These are phyloP conservation scores for Ogataea nakhonphanomensis DNA, from an alignment of 805 yeast genomes.

Conservation along the genomic window DNA sequence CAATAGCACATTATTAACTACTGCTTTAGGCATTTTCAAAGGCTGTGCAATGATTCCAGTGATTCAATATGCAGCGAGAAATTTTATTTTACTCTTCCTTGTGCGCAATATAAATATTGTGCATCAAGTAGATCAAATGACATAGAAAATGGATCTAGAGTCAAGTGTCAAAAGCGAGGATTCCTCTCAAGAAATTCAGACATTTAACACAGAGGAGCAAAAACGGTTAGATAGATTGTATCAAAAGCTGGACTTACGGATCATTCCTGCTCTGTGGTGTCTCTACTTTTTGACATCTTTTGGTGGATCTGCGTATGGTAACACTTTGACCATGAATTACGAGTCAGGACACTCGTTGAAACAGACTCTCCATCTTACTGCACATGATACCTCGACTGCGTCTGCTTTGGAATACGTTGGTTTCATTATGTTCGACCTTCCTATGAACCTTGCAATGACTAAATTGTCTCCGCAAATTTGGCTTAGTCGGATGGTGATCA, in stretches of 20 bases:
- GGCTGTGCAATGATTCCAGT: constrained; percentile 8
- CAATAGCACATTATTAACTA: background rate
- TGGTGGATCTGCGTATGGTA: constrained; percentile 74
- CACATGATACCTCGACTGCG: constrained; percentile 66
- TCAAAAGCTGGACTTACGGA: constrained; percentile 61
- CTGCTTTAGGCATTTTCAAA: background rate
- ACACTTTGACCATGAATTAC: constrained; percentile 74
- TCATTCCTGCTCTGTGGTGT: constrained; percentile 81
- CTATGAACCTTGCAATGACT: constrained; percentile 87
- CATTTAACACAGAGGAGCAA: background rate
- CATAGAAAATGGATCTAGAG: constrained; percentile 2
- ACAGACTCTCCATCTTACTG: constrained; percentile 46
- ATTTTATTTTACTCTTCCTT: background rate
- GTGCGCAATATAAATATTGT: background rate
- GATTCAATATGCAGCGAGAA: constrained; percentile 13
- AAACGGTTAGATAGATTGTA: constrained; percentile 47
- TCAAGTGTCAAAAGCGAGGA: constrained; percentile 1
- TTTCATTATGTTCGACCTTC: constrained; percentile 78
- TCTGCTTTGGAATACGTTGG: constrained; percentile 82
- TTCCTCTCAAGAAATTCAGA: background rate
- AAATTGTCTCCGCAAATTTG: constrained; percentile 78
- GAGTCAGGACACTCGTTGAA: constrained; percentile 57
- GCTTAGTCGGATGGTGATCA: constrained; percentile 72
- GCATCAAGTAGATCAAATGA: background rate
- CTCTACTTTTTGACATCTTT: constrained; percentile 76